These are phyloP conservation scores for Flueggea neowawraea DNA, from an alignment of 441 rosid species.

Conservation along the genomic window DNA sequence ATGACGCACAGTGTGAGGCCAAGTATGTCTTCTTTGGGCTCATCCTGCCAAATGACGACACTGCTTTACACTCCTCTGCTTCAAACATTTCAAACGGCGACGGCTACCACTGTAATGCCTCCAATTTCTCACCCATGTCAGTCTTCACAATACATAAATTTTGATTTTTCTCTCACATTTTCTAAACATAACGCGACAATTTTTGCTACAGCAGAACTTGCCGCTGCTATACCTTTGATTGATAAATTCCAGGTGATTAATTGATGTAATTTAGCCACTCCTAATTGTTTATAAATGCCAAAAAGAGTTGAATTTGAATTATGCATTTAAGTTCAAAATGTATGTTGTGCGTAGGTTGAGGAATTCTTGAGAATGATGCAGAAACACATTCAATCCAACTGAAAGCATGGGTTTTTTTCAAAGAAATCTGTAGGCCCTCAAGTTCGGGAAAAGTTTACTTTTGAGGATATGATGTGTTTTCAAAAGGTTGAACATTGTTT, in stretches of 20 bases:
- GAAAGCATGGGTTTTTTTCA: constrained; percentile 83
- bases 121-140: constrained; percentile 58
- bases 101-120: constrained; percentile 73
- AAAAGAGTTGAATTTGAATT: neutral
- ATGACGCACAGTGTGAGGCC: constrained; percentile 54
- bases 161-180: neutral
- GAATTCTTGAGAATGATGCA: constrained; percentile 91
- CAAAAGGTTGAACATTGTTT: constrained; percentile 60
- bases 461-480: constrained; percentile 97
- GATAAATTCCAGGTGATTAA: constrained; percentile 80
- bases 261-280: constrained; percentile 1
- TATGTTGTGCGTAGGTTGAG: constrained; percentile 54
- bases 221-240: constrained; percentile 90
- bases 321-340: neutral
- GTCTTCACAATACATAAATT: constrained; percentile 6
- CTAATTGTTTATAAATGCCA: neutral
- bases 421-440: constrained; percentile 74
- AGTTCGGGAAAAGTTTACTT: constrained; percentile 80
- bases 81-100: constrained; percentile 59
- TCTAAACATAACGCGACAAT: neutral
- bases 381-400: constrained; percentile 90
- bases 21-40: constrained; percentile 49
- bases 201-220: constrained; percentile 76
- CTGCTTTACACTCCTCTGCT: constrained; percentile 37
- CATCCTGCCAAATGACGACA: constrained; percentile 36